phyloP scores from a whole-genome alignment of 1,284 basidiomycete genomes.

The Phellinidium pouzarii region DNA sequence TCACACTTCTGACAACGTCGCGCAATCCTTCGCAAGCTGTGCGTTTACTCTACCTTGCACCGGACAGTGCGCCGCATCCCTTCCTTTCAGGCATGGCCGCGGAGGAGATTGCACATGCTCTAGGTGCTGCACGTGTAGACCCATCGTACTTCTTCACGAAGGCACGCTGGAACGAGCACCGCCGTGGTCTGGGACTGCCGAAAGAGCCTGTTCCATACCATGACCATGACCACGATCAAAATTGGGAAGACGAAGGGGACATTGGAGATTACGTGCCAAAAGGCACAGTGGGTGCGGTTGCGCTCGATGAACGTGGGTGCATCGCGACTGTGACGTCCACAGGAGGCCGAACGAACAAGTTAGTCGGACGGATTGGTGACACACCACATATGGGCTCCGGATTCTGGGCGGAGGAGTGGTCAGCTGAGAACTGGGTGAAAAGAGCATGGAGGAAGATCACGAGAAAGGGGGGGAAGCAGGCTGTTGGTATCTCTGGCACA shows the following conservation, averaged over 20 bases:
- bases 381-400: slow-evolving; percentile 74
- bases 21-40: slow-evolving; percentile 72
- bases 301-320: slow-evolving; percentile 66
- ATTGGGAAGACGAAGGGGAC: slow-evolving; percentile 24
- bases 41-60: slow-evolving; percentile 62
- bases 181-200: slow-evolving; percentile 62
- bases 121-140: slow-evolving; percentile 56
- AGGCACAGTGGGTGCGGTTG: slow-evolving; percentile 81
- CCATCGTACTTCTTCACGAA: slow-evolving; percentile 73
- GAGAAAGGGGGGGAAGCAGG: slow-evolving; percentile 34
- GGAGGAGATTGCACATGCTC: slow-evolving; percentile 49
- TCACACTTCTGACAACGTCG: slow-evolving; percentile 59
- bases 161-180: slow-evolving; percentile 67
- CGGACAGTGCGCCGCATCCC: slow-evolving; percentile 52
- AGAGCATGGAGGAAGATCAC: slow-evolving; percentile 36
- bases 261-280: slow-evolving; percentile 55
- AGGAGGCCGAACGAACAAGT: slow-evolving; percentile 77
- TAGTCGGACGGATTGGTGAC: slow-evolving; percentile 74
- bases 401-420: slow-evolving; percentile 80
- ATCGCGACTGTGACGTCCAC: slow-evolving; percentile 72
- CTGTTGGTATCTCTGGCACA: slow-evolving; percentile 74
- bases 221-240: slow-evolving; percentile 15
- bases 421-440: slow-evolving; percentile 31
- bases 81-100: slow-evolving; percentile 63
- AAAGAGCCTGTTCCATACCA: slow-evolving; percentile 45